A percentile compares a stretch with the other conserved stretches of the same genome.
Evolutionary conservation across 805 yeast genomes (phyloP).

Genomic region (Wickerhamomyces xylosicus): DNA sequence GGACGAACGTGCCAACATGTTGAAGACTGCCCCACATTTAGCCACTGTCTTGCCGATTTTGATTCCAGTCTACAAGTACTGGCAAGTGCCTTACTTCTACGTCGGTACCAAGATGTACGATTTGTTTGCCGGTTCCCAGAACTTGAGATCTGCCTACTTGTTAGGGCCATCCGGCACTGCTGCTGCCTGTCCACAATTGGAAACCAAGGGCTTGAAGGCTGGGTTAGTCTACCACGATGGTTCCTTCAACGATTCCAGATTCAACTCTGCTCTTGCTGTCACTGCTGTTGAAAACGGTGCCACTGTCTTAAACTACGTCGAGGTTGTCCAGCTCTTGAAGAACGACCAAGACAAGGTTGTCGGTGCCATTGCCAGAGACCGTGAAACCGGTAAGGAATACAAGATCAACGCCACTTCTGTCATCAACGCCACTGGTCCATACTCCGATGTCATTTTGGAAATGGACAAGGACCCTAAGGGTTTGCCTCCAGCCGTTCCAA

Average conservation of each 20-base stretch:
- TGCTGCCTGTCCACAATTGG: conserved; percentile 80
- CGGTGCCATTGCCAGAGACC: conserved; percentile 72
- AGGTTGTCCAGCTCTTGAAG: conserved; percentile 68
- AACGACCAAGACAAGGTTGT: conserved; percentile 38
- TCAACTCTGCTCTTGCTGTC: conserved; percentile 77
- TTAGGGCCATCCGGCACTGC: conserved; percentile 56
- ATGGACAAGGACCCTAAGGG: conserved; percentile 73
- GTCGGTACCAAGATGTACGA: conserved; percentile 89
- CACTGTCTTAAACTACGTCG: conserved; percentile 78
- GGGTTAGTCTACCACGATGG: conserved; percentile 94
- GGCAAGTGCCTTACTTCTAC: conserved; percentile 93
- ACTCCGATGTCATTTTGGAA: conserved; percentile 72
- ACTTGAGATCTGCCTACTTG: conserved; percentile 68
- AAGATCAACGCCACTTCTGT: conserved; percentile 61
- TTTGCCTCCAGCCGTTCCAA: conserved; percentile 40
- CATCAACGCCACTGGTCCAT: conserved; percentile 93
- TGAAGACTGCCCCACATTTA: conserved; percentile 88
- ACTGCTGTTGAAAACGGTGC: conserved; percentile 87
- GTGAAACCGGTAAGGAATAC: conserved; percentile 54
- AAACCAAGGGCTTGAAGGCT: conserved; percentile 69
- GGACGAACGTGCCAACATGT: conserved; percentile 76
- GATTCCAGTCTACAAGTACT: conserved; percentile 93
- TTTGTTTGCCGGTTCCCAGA: conserved; percentile 83
- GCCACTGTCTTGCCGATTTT: conserved; percentile 79
- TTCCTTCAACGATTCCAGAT: conserved; percentile 83